phyloP scores from a whole-genome alignment of 208 protist species.

The Phytomonas sp. region DNA sequence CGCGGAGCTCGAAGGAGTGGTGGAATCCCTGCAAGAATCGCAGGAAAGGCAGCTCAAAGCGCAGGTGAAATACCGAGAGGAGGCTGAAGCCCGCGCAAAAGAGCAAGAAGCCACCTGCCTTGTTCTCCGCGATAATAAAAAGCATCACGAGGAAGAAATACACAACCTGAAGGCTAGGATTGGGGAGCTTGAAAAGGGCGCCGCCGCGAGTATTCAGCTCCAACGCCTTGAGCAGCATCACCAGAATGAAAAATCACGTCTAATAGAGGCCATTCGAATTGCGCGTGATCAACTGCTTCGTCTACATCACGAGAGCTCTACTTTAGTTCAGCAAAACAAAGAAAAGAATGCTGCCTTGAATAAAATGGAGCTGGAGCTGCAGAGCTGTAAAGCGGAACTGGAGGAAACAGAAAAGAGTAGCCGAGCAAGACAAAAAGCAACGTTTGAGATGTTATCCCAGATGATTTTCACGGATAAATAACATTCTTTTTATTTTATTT shows the following conservation, averaged over 20 bases:
- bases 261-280: constrained; percentile 21
- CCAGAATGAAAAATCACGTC: constrained; percentile 18
- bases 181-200: background rate
- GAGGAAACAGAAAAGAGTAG: constrained; percentile 24
- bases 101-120: too few relatives aligned
- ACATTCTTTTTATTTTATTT: background rate
- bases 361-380: constrained; percentile 9
- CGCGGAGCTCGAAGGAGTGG: constrained; percentile 35
- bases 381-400: constrained; percentile 18
- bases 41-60: background rate
- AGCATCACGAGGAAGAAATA: constrained; percentile 15
- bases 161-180: constrained; percentile 10
- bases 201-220: background rate
- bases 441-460: constrained; percentile 43
- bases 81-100: constrained; percentile 12
- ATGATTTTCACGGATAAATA: constrained; percentile 24
- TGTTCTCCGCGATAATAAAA: background rate
- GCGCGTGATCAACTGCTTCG: constrained; percentile 41
- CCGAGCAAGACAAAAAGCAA: constrained; percentile 33
- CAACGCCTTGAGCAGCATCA: background rate
- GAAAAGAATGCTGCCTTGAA: background rate
- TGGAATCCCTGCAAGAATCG: constrained; percentile 17
- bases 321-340: constrained; percentile 9
- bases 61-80: background rate
- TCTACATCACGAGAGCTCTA: constrained; percentile 19